Percentiles rank a stretch among this genome's conserved stretches.
phyloP scores from a whole-genome alignment of 2,329 filamentous ascomycete genomes.

The Drechmeria coniospora region DNA sequence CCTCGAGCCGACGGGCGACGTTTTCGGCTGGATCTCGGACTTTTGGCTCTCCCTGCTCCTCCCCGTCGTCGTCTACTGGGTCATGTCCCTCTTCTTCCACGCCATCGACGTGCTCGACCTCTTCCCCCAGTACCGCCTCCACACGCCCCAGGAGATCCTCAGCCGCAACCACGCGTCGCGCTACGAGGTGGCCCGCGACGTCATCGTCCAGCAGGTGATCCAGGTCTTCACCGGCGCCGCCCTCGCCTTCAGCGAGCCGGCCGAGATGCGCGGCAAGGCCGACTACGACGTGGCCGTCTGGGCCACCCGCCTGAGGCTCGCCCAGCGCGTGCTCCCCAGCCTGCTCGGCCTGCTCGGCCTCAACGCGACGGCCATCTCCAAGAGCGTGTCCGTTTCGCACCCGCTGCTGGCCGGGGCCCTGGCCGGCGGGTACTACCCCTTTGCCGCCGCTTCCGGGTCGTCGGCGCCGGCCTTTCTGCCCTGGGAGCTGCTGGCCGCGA shows the following conservation, averaged over 20 bases:
- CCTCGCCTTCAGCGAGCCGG: constrained; percentile 56
- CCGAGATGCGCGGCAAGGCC: constrained; percentile 61
- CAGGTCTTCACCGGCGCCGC: constrained; percentile 59
- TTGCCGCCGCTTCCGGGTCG: constrained; percentile 40
- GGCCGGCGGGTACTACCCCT: constrained; percentile 68
- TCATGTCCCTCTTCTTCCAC: constrained; percentile 73
- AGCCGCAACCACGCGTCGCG: constrained; percentile 77
- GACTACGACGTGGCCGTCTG: constrained; percentile 80
- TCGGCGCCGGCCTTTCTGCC: constrained; percentile 58
- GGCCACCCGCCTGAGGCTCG: constrained; percentile 67
- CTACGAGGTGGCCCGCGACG: constrained; percentile 77
- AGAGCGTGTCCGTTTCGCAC: constrained; percentile 55
- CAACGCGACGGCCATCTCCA: constrained; percentile 59
- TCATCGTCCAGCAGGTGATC: constrained; percentile 80
- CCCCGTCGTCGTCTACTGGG: constrained; percentile 80
- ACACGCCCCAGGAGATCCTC: constrained; percentile 82
- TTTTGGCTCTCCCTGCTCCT: constrained; percentile 60
- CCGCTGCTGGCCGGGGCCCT: constrained; percentile 62
- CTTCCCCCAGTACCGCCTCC: constrained; percentile 81
- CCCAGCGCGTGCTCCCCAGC: constrained; percentile 62
- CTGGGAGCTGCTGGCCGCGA: constrained; percentile 68
- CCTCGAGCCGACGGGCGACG: constrained; percentile 50
- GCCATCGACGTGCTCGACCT: constrained; percentile 70
- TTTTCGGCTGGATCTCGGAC: constrained; percentile 69
- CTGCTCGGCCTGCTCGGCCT: constrained; percentile 59